Evolutionary conservation across 345 rosid genomes (phyloP), one percentile per base, ranked within the genome.

Genomic region (Eucalyptus fibrosa): DNA sequence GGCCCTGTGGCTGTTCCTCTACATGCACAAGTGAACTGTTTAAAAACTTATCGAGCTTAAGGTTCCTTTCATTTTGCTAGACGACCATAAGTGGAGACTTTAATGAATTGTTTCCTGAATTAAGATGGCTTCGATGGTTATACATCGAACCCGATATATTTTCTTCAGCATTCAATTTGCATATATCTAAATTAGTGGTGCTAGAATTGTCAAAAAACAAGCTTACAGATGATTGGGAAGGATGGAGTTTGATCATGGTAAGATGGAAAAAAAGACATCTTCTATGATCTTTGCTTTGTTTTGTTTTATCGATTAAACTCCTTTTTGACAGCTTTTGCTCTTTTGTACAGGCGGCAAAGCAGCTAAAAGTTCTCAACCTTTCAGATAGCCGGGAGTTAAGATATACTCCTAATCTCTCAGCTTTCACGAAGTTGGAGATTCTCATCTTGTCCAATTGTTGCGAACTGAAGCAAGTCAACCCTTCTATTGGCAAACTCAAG

Each of bases 311-410:
- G 2, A 24, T 60, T 28, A 11, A 26, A 12, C 4, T 13, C 16
- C 1, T 60, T 13, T 5, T 28, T 60, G 17, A 60, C 0, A 12
- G 8, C 67, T 28, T 28, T 10, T 12, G 12, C 67, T 60, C 32
- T 28, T 60, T 60, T 60, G 67, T 28, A 28, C 0, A 60, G 32
- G 32, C 0, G 8, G n/a, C 32, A 26, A 26, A 26, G 32, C 67
- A 26, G 4, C 16, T 60, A 60, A 60, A 26, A 60, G 67, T 26
- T 60, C 32, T 60, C 17, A 4, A 60, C 17, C 17, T 60, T 60
- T 12, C 67, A 12, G 3, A 1, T 60, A 12, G 32, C 2, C 0
- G 0, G 0, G 8, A 60, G 30, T 26, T 60, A 28, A 60, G 8
- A 3, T 26, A n/a, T 26, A 60, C 67, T 12, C 67, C 16, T 12